Evolutionary conservation across 352 stramenopile species (phyloP).

Genomic region (Globisporangium orthogonon): DNA sequence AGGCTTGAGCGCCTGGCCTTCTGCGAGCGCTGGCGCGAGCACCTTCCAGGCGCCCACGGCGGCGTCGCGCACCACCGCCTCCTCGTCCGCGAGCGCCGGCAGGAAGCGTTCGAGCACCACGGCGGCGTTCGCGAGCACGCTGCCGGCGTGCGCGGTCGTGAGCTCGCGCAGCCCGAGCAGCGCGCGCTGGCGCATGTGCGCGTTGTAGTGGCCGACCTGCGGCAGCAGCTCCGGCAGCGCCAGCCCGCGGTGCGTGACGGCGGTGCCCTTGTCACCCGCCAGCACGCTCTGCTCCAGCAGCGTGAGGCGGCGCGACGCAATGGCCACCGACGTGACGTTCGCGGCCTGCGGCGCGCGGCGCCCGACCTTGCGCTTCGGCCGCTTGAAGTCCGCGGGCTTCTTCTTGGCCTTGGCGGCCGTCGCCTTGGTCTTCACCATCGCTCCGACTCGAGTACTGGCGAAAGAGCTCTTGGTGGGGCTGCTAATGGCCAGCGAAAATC

Average conservation of each 20-base stretch:
- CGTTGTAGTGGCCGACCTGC: conserved; percentile 76
- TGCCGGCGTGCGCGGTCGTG: conserved; percentile 34
- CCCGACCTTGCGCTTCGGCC: conserved; percentile 81
- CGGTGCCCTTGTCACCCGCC: conserved; percentile 63
- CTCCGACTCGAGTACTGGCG: too few relatives aligned
- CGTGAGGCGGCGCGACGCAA: conserved; percentile 76
- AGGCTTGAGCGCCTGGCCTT: conserved; percentile 42
- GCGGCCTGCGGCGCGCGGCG: conserved; percentile 53
- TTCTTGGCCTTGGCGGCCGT: conserved; percentile 64
- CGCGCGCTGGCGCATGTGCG: conserved; percentile 65
- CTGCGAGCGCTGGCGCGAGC: conserved; percentile 47
- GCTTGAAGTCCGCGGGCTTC: conserved; percentile 86
- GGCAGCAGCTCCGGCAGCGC: conserved; percentile 62
- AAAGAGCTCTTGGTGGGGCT: too few relatives aligned
- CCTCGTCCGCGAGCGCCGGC: conserved; percentile 65
- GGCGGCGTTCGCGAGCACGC: conserved; percentile 64
- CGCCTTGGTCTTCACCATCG: conserved; percentile 13
- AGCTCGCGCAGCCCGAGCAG: conserved; percentile 64
- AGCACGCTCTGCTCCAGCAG: conserved; percentile 77
- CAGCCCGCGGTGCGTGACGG: conserved; percentile 59
- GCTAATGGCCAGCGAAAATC: too few relatives aligned
- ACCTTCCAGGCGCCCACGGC: conserved; percentile 63
- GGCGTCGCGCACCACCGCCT: conserved; percentile 71
- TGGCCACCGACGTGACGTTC: conserved; percentile 73
- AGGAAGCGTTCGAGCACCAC: conserved; percentile 77